Percentiles rank a stretch among this genome's conserved stretches.
Evolutionary conservation across 768 basidiomycete genomes (phyloP).

Genomic region (Trametes maxima): DNA sequence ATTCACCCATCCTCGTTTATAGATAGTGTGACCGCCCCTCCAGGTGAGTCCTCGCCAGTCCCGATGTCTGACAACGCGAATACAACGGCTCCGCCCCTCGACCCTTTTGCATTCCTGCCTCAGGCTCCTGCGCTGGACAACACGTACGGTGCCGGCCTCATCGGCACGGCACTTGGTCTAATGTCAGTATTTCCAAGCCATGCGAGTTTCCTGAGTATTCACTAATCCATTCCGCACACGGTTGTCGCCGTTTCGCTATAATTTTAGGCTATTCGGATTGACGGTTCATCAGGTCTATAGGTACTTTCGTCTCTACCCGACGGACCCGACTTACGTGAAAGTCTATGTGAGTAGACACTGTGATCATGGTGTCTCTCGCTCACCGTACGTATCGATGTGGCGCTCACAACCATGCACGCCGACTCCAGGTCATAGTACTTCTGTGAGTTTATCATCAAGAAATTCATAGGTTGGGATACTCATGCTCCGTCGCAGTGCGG

Average conservation of each 20-base stretch:
- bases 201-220: background rate
- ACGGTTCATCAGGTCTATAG: slow-evolving; percentile 7
- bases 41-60: background rate
- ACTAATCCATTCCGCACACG: too few species aligned
- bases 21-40: background rate
- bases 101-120: background rate
- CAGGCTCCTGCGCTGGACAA: background rate
- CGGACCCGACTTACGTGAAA: background rate
- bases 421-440: background rate
- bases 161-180: background rate
- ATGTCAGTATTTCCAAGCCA: background rate
- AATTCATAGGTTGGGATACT: background rate
- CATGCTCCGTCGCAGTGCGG: background rate
- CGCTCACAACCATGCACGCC: too few species aligned
- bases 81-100: background rate
- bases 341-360: background rate
- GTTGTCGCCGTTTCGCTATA: background rate
- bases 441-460: background rate
- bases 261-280: slow-evolving; percentile 1
- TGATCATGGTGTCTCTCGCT: too few species aligned
- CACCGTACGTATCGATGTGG: too few species aligned
- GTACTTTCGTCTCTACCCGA: slow-evolving; percentile 4
- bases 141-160: background rate
- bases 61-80: background rate
- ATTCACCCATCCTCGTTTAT: too few species aligned